phyloP scores from a whole-genome alignment of 2,329 filamentous ascomycete genomes.

The Huntiella omanensis region DNA sequence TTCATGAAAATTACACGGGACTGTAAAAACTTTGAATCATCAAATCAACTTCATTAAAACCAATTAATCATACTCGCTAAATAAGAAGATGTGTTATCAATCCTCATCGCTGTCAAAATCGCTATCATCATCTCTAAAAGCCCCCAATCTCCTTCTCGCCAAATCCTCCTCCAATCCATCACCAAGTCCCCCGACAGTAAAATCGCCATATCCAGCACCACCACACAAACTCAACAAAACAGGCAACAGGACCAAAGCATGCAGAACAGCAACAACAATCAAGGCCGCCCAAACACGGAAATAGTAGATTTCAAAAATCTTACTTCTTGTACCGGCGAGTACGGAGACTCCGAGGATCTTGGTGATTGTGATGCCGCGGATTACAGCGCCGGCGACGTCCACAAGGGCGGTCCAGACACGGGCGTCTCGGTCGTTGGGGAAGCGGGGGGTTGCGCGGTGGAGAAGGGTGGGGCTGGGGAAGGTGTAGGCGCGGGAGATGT shows the following conservation, averaged over 20 bases:
- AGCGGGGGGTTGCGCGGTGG: slow-evolving; percentile 27
- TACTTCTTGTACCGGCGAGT: slow-evolving; percentile 82
- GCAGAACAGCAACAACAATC: slow-evolving; percentile 71
- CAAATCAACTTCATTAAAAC: no score
- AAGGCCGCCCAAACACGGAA: slow-evolving; percentile 92
- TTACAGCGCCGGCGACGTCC: slow-evolving; percentile 86
- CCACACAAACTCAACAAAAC: slow-evolving; percentile 74
- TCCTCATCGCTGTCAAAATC: slow-evolving; percentile 6
- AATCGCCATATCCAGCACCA: slow-evolving; percentile 73
- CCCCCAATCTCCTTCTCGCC: slow-evolving; percentile 27
- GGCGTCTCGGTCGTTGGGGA: slow-evolving; percentile 44
- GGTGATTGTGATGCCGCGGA: slow-evolving; percentile 89
- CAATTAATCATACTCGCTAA: no score
- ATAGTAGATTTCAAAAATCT: slow-evolving; percentile 99
- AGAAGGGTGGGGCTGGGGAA: slow-evolving; percentile 73
- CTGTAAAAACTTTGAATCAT: no score
- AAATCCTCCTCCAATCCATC: slow-evolving; percentile 82
- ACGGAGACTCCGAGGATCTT: slow-evolving; percentile 86
- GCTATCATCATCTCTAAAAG: slow-evolving; percentile 3
- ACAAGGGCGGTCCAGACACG: slow-evolving; percentile 84
- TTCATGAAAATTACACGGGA: no score
- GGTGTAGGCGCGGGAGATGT: slow-evolving; percentile 88
- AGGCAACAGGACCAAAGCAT: slow-evolving; percentile 80
- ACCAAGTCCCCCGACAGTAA: slow-evolving; percentile 68
- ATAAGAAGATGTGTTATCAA: no score